Percentiles rank a stretch among this genome's conserved stretches.
phyloP scores from a whole-genome alignment of 345 rosid genomes.

The Dovyalis caffra region DNA sequence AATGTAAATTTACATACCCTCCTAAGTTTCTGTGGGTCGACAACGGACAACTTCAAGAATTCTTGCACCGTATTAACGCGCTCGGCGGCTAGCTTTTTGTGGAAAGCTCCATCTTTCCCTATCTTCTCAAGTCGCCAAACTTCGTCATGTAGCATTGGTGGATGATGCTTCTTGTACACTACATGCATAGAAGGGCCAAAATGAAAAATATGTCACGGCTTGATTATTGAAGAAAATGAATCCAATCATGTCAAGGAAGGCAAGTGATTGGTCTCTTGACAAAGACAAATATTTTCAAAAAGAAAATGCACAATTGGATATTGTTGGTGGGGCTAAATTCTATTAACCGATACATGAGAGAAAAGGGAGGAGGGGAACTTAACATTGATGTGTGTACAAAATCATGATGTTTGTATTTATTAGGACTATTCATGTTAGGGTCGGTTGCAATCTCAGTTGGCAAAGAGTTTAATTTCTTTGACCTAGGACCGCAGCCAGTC shows the following conservation, averaged over 20 bases:
- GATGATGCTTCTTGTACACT: slow-evolving; percentile 96
- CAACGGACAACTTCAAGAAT: slow-evolving; percentile 57
- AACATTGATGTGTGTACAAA: too few species aligned
- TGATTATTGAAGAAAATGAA: neutral
- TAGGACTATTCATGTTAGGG: too few species aligned
- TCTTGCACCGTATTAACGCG: slow-evolving; percentile 69
- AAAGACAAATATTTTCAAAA: too few species aligned
- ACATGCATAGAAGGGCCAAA: neutral
- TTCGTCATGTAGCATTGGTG: slow-evolving; percentile 73
- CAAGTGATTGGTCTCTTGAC: too few species aligned
- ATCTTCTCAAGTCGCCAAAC: slow-evolving; percentile 92
- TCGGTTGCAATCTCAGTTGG: too few species aligned
- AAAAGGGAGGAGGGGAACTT: too few species aligned
- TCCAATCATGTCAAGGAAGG: neutral
- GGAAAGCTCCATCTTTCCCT: slow-evolving; percentile 87
- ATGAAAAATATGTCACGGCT: neutral
- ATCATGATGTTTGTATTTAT: too few species aligned
- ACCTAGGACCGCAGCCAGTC: neutral
- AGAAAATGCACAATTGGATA: too few species aligned
- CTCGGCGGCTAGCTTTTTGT: slow-evolving; percentile 48
- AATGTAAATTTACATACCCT: slow-evolving; percentile 28
- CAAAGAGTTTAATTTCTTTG: too few species aligned
- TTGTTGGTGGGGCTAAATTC: too few species aligned
- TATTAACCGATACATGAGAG: too few species aligned
- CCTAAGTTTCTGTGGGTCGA: slow-evolving; percentile 53